These are phyloP conservation scores for Yamadazyma atmosphaerica DNA, from an alignment of 1,139 yeast species.

Conservation along the genomic window DNA sequence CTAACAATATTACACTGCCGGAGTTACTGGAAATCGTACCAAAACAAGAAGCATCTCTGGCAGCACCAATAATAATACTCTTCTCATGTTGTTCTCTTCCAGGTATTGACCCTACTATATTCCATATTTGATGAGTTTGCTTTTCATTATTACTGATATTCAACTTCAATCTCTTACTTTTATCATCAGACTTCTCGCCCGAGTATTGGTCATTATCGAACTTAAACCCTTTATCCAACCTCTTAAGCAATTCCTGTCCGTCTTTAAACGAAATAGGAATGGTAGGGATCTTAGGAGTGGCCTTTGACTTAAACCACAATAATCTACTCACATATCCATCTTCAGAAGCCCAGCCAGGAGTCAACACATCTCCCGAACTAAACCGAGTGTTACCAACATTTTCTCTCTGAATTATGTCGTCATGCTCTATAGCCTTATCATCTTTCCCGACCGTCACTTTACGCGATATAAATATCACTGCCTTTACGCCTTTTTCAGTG, in stretches of 20 bases:
- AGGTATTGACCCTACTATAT: constrained; percentile 71
- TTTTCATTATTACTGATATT: constrained; percentile 50
- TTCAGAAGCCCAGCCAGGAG: constrained; percentile 75
- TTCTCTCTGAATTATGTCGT: constrained; percentile 57
- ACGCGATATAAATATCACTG: constrained; percentile 37
- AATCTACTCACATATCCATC: constrained; percentile 37
- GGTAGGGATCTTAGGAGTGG: constrained; percentile 71
- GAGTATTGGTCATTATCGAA: constrained; percentile 29
- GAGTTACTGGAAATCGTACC: constrained; percentile 77
- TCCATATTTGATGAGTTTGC: constrained; percentile 72
- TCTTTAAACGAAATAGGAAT: constrained; percentile 77
- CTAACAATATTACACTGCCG: constrained; percentile 73
- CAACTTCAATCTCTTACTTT: constrained; percentile 29
- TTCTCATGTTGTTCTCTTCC: constrained; percentile 81
- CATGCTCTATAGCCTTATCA: constrained; percentile 37
- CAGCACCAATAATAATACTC: constrained; percentile 80
- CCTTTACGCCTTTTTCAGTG: constrained; percentile 30
- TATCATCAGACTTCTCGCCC: constrained; percentile 32
- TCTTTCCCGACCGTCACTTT: constrained; percentile 21
- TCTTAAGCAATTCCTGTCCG: constrained; percentile 50
- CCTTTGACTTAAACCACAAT: constrained; percentile 48
- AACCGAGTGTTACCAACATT: constrained; percentile 66
- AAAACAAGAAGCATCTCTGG: constrained; percentile 74
- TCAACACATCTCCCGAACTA: constrained; percentile 75
- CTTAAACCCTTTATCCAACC: constrained; percentile 49